Evolutionary conservation across 2,329 filamentous ascomycete genomes (phyloP), one percentile per base, ranked within the genome.

Genomic region (Leptographium lundbergii): DNA sequence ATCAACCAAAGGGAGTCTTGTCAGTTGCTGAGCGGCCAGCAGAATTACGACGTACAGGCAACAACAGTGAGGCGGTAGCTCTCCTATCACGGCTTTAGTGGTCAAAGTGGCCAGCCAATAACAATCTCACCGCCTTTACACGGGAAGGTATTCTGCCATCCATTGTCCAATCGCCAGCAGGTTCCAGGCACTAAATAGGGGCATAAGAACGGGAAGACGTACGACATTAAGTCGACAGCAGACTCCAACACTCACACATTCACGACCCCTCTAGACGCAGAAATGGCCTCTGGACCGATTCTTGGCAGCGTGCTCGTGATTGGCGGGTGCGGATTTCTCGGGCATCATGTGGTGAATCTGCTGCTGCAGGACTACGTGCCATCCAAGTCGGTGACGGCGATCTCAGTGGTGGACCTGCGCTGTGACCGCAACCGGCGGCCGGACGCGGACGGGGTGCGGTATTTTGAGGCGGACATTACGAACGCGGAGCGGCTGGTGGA

Each of bases 241-340:
- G 29, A 34, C 51, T 22, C 51, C 10, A 22, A 50, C 45, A 50
- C 17, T 25, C 22, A 17, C 42, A 22, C 53, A 24, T 3, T 6
- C 48, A 2, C 17, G n/a, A 36, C 3, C 22, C 5, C 25, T 32
- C 5, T 10, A 50, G 25, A 22, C 42, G n/a, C 17, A 70, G 72
- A 63, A 72, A 77, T 60, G 66, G 72, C 72, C 63, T 64, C 71
- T 3, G 22, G 9, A 42, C 39, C 58, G 22, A 57, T 29, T 58
- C 76, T 91, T 57, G 87, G 87, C 69, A 82, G 80, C 64, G 86
- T 91, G 67, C 78, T 91, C 65, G 85, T 94, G 65, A 84, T 92
- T 65, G 89, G 89, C 67, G 89, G 89, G 69, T 91, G 89, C 70
- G 89, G 89, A 64, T 92, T 94, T 73, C 80, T 94, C 19, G 89